Evolutionary conservation across 1,284 basidiomycete genomes (phyloP), one percentile per base, ranked within the genome.

Genomic region (Malassezia pachydermatis): DNA sequence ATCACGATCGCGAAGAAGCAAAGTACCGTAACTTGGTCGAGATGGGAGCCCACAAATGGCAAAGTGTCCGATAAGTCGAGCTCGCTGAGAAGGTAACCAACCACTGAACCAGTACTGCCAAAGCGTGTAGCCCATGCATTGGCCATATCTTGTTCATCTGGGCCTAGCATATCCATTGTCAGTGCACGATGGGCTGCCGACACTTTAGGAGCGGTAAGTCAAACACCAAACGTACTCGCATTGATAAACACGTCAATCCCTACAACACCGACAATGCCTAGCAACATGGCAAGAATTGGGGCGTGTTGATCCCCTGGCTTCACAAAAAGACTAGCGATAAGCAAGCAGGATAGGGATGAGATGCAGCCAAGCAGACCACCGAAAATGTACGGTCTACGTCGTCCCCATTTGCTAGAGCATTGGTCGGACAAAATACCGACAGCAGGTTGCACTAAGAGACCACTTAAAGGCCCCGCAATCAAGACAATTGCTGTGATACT

Each of bases 51-150:
- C 6, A 59, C 25, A 25, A 58, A 49, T 1, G 63, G 59, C 30
- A 70, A 46, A n/a, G n/a, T n/a, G n/a, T n/a, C n/a, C n/a, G n/a
- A n/a, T n/a, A n/a, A n/a, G 33, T 68, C 60, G 16, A 62, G 41
- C 36, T 67, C 57, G 30, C 66, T 63, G n/a, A 68, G 50, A 11
- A 67, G 51, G 28, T 65, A 68, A 41, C 67, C 67, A 9, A 67
- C 29, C 28, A 70, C 57, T 2, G 62, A 52, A 6, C 67, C 67
- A 0, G 57, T 29, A 9, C 59, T 65, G 5, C 59, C 58, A 83
- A 95, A 88, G 19, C 85, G 77, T 0, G 87, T 87, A 1, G 87
- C 89, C 90, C 92, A 98, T 0, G 90, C 92, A 70, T 90, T 95
- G 0, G 84, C 90, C 17, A 80, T 77, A 7, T 88, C 81, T 70